A percentile compares a stretch with the other conserved stretches of the same genome.
Conservation (phyloP, 108 stramenopile species). For the Schizochytrium sp. region DNA sequence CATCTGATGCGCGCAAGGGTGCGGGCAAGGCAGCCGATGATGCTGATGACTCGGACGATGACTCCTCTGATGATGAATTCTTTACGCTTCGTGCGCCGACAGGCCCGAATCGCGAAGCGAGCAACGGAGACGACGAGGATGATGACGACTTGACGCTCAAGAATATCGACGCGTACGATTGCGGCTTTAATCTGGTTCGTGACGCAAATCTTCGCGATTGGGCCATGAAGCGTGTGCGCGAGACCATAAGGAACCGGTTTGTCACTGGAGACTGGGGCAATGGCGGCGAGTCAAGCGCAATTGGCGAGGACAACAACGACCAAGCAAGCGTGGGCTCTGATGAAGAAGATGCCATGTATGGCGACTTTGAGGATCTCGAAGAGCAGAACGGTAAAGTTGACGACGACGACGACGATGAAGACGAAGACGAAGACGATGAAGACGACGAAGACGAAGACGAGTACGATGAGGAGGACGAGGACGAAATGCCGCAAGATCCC, state of each 20-base stretch:
- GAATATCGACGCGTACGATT: slow-evolving; percentile 15
- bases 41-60: slow-evolving; percentile 36
- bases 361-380: slow-evolving; percentile 90
- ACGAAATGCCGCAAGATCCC: slow-evolving; percentile 36
- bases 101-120: not conserved
- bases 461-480: slow-evolving; percentile 37
- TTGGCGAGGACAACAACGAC: slow-evolving; percentile 28
- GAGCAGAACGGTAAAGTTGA: slow-evolving; percentile 52
- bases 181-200: not conserved
- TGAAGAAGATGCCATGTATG: slow-evolving; percentile 55
- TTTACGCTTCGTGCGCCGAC: not conserved
- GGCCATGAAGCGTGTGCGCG: slow-evolving; percentile 67
- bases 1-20: no score
- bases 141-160: slow-evolving; percentile 14
- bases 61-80: slow-evolving; percentile 27
- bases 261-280: slow-evolving; percentile 89
- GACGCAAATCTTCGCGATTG: slow-evolving; percentile 37
- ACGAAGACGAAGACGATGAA: slow-evolving; percentile 70
- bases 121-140: not conserved
- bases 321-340: slow-evolving; percentile 23
- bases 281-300: not conserved
- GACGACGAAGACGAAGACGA: slow-evolving; percentile 42
- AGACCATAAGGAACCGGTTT: slow-evolving; percentile 74
- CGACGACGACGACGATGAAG: slow-evolving; percentile 42
- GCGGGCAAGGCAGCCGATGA: slow-evolving; percentile 28